These are phyloP conservation scores for Cladosporium halotolerans DNA, from an alignment of 2,329 filamentous ascomycete species.

Conservation along the genomic window DNA sequence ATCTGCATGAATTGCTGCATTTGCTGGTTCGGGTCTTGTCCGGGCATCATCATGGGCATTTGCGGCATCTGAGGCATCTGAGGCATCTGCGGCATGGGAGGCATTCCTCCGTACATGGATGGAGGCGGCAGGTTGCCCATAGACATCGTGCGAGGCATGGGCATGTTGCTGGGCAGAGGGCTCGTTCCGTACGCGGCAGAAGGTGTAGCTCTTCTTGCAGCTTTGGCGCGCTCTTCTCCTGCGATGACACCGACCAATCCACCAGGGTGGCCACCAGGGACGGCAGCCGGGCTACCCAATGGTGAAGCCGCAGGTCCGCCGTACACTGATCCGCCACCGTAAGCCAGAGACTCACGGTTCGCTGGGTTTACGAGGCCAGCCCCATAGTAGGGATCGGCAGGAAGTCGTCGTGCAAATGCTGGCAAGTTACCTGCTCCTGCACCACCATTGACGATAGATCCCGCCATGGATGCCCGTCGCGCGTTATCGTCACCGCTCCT, in stretches of 20 bases:
- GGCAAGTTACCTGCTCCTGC: conserved; percentile 55
- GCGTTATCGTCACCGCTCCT: conserved; percentile 50
- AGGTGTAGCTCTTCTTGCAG: conserved; percentile 71
- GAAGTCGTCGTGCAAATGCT: conserved; percentile 74
- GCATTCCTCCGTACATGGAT: conserved; percentile 21
- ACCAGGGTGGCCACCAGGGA: conserved; percentile 52
- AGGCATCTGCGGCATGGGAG: conserved; percentile 24
- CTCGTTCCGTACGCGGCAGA: conserved; percentile 41
- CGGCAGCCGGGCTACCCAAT: neutral
- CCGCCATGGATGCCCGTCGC: conserved; percentile 49
- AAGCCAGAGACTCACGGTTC: conserved; percentile 65
- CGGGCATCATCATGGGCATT: conserved; percentile 18
- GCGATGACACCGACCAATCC: conserved; percentile 86
- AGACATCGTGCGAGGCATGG: conserved; percentile 29
- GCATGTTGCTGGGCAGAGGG: conserved; percentile 25
- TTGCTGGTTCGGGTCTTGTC: conserved; percentile 21
- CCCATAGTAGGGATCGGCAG: conserved; percentile 78
- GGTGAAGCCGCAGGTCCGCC: conserved; percentile 24
- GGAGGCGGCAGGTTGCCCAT: conserved; percentile 28
- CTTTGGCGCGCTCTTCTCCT: conserved; percentile 71
- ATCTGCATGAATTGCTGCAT: conserved; percentile 35
- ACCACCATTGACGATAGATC: conserved; percentile 44
- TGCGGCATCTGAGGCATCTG: conserved; percentile 23
- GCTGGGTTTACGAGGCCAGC: conserved; percentile 67
- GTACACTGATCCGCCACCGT: conserved; percentile 34